phyloP scores from a whole-genome alignment of 2,329 filamentous ascomycete species.

The Nigrospora sphaerica region DNA sequence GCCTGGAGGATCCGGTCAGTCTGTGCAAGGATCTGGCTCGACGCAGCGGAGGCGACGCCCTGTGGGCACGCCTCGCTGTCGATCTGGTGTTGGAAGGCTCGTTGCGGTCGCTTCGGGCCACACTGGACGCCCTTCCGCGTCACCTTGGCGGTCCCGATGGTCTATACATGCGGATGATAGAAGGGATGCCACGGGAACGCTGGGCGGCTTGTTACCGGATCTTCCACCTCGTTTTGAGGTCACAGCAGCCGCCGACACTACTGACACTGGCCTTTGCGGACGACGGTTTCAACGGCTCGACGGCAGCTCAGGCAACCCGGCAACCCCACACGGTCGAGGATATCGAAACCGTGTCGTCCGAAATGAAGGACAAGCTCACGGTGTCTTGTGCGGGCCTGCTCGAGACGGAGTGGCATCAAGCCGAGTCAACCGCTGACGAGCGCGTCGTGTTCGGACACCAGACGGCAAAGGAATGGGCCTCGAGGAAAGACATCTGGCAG shows the following conservation, averaged over 20 bases:
- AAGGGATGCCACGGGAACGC: conserved; percentile 17
- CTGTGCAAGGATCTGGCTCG: conserved; percentile 4
- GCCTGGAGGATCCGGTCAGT: background rate
- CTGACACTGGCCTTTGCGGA: conserved; percentile 21
- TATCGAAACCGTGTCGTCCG: conserved; percentile 14
- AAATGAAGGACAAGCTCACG: conserved; percentile 16
- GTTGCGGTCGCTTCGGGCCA: conserved; percentile 17
- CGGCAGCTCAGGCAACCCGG: conserved; percentile 10
- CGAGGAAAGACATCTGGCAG: conserved; percentile 20
- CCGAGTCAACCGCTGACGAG: conserved; percentile 10
- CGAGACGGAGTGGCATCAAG: conserved; percentile 11
- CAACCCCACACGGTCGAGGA: conserved; percentile 10
- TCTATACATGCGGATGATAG: conserved; percentile 23
- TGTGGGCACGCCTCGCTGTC: conserved; percentile 4
- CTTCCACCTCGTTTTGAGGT: conserved; percentile 20
- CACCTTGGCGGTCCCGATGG: conserved; percentile 23
- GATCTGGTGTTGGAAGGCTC: conserved; percentile 12
- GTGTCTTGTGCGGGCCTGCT: conserved; percentile 19
- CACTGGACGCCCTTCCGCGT: conserved; percentile 19
- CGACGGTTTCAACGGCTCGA: conserved; percentile 15
- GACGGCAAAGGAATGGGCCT: conserved; percentile 23
- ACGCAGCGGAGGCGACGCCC: conserved; percentile 2
- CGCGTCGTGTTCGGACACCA: conserved; percentile 19
- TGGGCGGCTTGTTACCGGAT: conserved; percentile 19
- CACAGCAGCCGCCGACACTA: conserved; percentile 22